Base-by-base conservation (phyloP, 2,329 filamentous ascomycete species). In the Diaporthe eres region DNA sequence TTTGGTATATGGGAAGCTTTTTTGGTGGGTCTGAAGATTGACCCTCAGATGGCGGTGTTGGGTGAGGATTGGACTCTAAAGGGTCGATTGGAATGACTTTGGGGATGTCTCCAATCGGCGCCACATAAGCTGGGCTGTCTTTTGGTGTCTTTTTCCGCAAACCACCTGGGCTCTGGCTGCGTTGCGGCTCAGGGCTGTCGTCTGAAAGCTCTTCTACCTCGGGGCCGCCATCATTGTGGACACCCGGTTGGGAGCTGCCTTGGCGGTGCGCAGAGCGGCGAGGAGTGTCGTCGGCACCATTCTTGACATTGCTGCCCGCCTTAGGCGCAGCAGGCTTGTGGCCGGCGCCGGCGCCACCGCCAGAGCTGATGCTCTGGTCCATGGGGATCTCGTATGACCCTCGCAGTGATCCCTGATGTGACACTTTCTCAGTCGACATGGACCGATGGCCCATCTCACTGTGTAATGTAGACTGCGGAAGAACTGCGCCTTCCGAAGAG, bases 41-140 rank as follows among this genome's bases (percentile, higher is more conserved):
- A 31, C 37, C 75, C 2, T 67, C 72, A 6, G 68, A 58, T 31
- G 74, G 49, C 6, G 70, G 76, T 44, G 57, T 75, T 31, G 71
- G 57, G 5, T 67, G 72, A 22, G 53, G n/a, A 49, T 61, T 49
- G 10, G 65, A 81, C 76, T 22, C 81, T 82, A 53, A 81, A 80
- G 17, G 79, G 79, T n/a, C 82, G 34, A 89, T 81, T 13, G 85
- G 84, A 2, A 83, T 73, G 22, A 83, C 81, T 49, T 75, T 75
- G 1, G 78, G 78, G 39, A 83, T 86, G 55, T 82, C 83, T 4
- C 83, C 82, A 67, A 87, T 86, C 1, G 85, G 85, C 7, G 83
- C 79, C n/a, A 86, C 82, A 76, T 84, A 84, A 47, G 85, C 81
- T 6, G 84, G 83, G 44, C 70, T 58, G n/a, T 81, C 79, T 47